A percentile compares a stretch with the other conserved stretches of the same genome.
Evolutionary conservation across 805 yeast genomes (phyloP).

Genomic region (Scheffersomyces coipomensis): DNA sequence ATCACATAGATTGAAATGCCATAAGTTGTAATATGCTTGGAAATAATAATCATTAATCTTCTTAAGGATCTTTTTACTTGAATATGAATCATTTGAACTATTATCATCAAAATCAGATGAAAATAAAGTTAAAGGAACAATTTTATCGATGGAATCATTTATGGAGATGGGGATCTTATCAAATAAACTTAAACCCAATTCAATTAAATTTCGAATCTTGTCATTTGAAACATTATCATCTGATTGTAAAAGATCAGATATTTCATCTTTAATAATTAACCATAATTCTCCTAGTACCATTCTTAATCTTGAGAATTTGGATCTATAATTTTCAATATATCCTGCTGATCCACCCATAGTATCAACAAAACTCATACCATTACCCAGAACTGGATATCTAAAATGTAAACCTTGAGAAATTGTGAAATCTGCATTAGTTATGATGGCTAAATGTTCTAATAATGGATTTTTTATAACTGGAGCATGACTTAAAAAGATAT

Average conservation of each 20-base stretch:
- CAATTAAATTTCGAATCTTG: conserved; percentile 43
- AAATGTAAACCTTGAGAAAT: conserved; percentile 72
- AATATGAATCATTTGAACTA: conserved; percentile 16
- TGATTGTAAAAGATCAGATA: conserved; percentile 37
- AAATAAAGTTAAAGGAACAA: conserved; percentile 37
- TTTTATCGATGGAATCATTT: conserved; percentile 36
- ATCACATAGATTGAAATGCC: conserved; percentile 79
- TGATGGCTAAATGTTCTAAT: conserved; percentile 63
- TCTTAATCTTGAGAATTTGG: conserved; percentile 61
- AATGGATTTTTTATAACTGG: conserved; percentile 71
- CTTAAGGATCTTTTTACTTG: conserved; percentile 41
- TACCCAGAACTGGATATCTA: conserved; percentile 66
- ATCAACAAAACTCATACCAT: conserved; percentile 64
- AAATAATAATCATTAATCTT: conserved; percentile 60
- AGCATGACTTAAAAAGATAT: conserved; percentile 65
- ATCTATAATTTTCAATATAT: conserved; percentile 56
- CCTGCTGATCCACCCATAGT: conserved; percentile 36
- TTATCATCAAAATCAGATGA: conserved; percentile 7
- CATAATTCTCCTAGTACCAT: conserved; percentile 63
- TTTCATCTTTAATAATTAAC: conserved; percentile 55
- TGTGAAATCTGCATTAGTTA: conserved; percentile 69
- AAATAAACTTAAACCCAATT: conserved; percentile 58
- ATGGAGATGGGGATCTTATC: conserved; percentile 58
- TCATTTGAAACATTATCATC: conserved; percentile 24
- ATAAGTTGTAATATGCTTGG: conserved; percentile 64